Evolutionary conservation across 2,329 filamentous ascomycete species (phyloP).

Genomic region (Colletotrichum somersetense): DNA sequence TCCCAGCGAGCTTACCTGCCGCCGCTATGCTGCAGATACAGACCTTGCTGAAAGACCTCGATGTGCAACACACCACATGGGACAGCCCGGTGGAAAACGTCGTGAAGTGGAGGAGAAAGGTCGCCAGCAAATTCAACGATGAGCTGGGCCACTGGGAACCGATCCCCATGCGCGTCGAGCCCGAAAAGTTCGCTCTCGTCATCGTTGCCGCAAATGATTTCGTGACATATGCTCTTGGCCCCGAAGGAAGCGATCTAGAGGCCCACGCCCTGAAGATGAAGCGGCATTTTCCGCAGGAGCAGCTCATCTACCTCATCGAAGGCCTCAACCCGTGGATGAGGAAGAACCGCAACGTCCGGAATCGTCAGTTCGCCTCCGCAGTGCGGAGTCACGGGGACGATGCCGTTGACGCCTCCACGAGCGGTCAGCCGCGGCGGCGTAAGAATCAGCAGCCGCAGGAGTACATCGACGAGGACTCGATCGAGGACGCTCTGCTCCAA

Average conservation of each 20-base stretch:
- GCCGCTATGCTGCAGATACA: conserved; percentile 60
- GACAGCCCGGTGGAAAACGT: conserved; percentile 63
- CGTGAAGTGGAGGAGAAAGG: conserved; percentile 77
- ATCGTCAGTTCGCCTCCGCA: conserved; percentile 75
- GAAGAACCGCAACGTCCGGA: conserved; percentile 76
- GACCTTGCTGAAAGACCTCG: conserved; percentile 63
- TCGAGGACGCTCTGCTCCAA: conserved; percentile 78
- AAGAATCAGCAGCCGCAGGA: conserved; percentile 58
- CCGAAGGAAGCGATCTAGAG: conserved; percentile 65
- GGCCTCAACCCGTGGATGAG: conserved; percentile 75
- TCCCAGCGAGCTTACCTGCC: conserved; percentile 69
- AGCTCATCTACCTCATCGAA: conserved; percentile 78
- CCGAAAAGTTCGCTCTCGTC: conserved; percentile 73
- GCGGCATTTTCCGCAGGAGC: conserved; percentile 63
- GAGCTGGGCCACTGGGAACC: conserved; percentile 75
- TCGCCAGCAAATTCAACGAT: conserved; percentile 72
- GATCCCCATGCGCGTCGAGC: conserved; percentile 60
- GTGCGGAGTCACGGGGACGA: conserved; percentile 64
- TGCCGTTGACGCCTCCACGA: conserved; percentile 43
- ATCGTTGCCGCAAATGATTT: conserved; percentile 75
- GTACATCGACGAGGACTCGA: conserved; percentile 73
- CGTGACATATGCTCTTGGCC: conserved; percentile 67
- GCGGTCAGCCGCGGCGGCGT: conserved; percentile 49
- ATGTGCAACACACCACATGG: conserved; percentile 61
- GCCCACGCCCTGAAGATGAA: conserved; percentile 69